A percentile compares a stretch with the other conserved stretches of the same genome.
Conservation (phyloP, 495 filamentous ascomycete species). For the Evernia prunastri region DNA sequence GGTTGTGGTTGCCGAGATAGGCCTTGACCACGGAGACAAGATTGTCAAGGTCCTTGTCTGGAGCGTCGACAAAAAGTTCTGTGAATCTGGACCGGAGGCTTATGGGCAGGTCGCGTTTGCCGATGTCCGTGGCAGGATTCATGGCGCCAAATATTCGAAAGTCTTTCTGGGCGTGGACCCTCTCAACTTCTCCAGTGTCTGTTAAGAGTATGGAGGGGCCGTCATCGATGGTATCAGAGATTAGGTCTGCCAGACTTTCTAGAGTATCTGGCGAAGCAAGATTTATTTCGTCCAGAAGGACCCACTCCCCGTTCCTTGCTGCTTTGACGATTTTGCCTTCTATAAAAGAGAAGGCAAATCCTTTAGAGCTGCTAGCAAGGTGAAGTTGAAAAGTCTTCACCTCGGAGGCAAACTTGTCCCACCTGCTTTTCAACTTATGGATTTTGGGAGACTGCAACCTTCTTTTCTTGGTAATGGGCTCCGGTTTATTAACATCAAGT, state of each 20-base stretch:
- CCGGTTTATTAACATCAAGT: slow-evolving; percentile 26
- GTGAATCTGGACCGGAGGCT: slow-evolving; percentile 85
- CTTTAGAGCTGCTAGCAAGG: slow-evolving; percentile 65
- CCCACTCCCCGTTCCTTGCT: slow-evolving; percentile 90
- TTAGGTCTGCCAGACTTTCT: slow-evolving; percentile 82
- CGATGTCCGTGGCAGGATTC: slow-evolving; percentile 97
- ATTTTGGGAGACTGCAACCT: slow-evolving; percentile 67
- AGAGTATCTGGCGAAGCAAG: slow-evolving; percentile 89
- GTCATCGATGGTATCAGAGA: slow-evolving; percentile 59
- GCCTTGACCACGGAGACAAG: slow-evolving; percentile 75
- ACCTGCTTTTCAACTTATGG: slow-evolving; percentile 61
- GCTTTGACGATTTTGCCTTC: slow-evolving; percentile 94
- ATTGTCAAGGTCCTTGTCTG: slow-evolving; percentile 77
- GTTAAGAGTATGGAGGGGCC: slow-evolving; percentile 77
- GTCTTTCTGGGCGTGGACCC: slow-evolving; percentile 80
- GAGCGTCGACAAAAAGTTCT: slow-evolving; percentile 84
- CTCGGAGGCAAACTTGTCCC: slow-evolving; percentile 71
- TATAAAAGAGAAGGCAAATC: slow-evolving; percentile 90
- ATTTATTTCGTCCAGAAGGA: slow-evolving; percentile 97
- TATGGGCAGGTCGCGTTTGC: slow-evolving; percentile 85
- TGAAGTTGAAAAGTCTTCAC: slow-evolving; percentile 77
- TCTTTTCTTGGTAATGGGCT: slow-evolving; percentile 69
- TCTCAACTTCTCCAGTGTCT: slow-evolving; percentile 84
- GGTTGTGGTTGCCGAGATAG: slow-evolving; percentile 66
- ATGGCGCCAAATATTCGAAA: slow-evolving; percentile 97